These are phyloP conservation scores for Paramecium sonneborni DNA, from an alignment of 73 alveolate species.

Conservation along the genomic window DNA sequence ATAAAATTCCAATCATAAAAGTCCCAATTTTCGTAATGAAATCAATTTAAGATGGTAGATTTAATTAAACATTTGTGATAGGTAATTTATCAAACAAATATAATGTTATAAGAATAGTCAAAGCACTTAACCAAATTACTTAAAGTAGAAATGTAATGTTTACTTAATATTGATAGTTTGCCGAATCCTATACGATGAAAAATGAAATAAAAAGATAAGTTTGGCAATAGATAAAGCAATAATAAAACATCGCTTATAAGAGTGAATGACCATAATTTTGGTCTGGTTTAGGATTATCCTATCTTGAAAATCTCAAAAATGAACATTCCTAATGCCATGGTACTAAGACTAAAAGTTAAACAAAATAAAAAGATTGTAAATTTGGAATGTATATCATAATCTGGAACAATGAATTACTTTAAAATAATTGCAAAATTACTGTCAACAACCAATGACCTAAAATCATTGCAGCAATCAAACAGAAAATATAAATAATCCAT, in stretches of 20 bases:
- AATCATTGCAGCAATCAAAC: neutral
- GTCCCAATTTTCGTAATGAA: slow-evolving; percentile 35
- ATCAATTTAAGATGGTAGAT: neutral
- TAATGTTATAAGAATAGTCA: too few species aligned
- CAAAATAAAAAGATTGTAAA: slow-evolving; percentile 24
- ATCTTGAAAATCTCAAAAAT: slow-evolving; percentile 26
- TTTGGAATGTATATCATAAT: slow-evolving; percentile 32
- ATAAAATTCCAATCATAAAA: slow-evolving; percentile 22
- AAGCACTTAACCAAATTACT: neutral
- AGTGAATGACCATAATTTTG: slow-evolving; percentile 6
- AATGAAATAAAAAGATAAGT: neutral
- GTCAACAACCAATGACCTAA: slow-evolving; percentile 30
- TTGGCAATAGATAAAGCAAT: neutral
- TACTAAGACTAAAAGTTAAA: neutral
- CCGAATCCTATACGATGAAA: neutral
- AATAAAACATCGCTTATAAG: neutral
- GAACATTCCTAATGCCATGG: slow-evolving; percentile 32
- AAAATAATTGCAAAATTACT: neutral
- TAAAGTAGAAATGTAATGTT: neutral
- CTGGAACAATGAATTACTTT: slow-evolving; percentile 37
- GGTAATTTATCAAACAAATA: neutral
- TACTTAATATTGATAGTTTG: neutral
- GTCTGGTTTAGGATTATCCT: neutral
- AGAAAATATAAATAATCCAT: neutral
- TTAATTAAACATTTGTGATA: neutral